Base-by-base conservation (phyloP, 2,329 filamentous ascomycete species). In the Verticillium klebahnii region DNA sequence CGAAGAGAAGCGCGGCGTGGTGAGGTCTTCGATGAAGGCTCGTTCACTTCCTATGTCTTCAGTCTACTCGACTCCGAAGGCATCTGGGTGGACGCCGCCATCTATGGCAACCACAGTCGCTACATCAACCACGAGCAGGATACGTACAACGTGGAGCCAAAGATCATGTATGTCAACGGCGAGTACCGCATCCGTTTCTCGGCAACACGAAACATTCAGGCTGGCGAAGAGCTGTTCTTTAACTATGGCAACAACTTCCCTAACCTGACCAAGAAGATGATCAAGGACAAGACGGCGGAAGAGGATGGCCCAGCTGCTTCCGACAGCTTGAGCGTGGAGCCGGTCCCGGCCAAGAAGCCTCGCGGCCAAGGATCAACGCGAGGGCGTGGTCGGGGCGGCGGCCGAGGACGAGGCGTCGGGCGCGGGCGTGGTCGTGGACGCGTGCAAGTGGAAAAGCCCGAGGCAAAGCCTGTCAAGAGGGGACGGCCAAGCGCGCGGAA, bases 171-270 rank as follows among this genome's bases (percentile, higher is more conserved):
- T 58, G 91, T 92, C 62, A 91, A 92, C 68, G 88, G 89, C 29
- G 88, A 91, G 64, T 89, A 89, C 67, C 85, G 92, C 15, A 92
- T 95, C 71, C 89, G 87, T 55, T 89, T 95, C 68, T 87, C 84
- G 56, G 90, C 91, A 0, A 78, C 82, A 60, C 80, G 85, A 2
- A 82, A 89, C 50, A 89, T 95, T 69, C 80, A 82, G 62, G 80
- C 84, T 3, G 91, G 91, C 29, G 88, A 92, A 64, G 91, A 95
- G 73, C 77, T 96, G 0, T 90, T 92, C 70, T 96, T 94, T 73
- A 85, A 94, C 70, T 95, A 96, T 68, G 89, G 89, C 52, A 83
- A 88, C 69, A 85, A 87, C 64, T 89, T 89, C 68, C 84, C 85
- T 14, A 87, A 88, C 62, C 72, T 88, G 62, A 86, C 78, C 37